A percentile compares a stretch with the other conserved stretches of the same genome.
These are phyloP conservation scores for Phlyctochytrium arcticum DNA, from an alignment of 192 early-diverging fungal species.

Conservation along the genomic window DNA sequence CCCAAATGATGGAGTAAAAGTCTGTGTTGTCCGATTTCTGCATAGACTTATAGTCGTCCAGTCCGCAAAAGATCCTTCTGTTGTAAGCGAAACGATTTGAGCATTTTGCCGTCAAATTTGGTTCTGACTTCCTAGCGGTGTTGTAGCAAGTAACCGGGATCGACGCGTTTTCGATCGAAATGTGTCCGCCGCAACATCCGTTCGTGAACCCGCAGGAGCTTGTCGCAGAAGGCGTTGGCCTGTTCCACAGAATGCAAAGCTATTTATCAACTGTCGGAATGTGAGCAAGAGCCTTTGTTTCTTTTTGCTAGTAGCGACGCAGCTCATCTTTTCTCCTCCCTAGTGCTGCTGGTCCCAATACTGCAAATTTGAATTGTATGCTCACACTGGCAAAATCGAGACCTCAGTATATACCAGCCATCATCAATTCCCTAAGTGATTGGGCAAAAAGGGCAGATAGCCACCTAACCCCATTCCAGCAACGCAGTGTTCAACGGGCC, in stretches of 20 bases:
- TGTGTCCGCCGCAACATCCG: conserved; percentile 30
- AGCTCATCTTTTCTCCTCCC: neutral
- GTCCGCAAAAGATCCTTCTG: conserved; percentile 1
- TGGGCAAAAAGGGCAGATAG: conserved; percentile 7
- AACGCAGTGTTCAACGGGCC: conserved; percentile 32
- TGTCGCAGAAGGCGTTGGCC: conserved; percentile 22
- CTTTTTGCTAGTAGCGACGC: neutral
- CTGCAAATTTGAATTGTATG: conserved; percentile 37
- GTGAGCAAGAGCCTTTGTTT: conserved; percentile 19
- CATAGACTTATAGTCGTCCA: conserved; percentile 14
- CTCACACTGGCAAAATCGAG: conserved; percentile 25
- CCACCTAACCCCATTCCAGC: conserved; percentile 15
- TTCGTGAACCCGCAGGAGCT: conserved; percentile 28
- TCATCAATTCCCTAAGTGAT: conserved; percentile 24
- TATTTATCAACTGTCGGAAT: conserved; percentile 7
- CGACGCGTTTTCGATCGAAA: conserved; percentile 32
- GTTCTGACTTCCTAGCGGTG: neutral
- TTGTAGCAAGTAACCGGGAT: neutral
- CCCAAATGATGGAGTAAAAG: conserved; percentile 22
- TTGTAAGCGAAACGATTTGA: conserved; percentile 3
- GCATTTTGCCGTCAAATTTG: too few species aligned
- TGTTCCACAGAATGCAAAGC: conserved; percentile 17
- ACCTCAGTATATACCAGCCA: conserved; percentile 17
- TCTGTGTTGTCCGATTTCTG: conserved; percentile 12
- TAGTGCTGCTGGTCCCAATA: conserved; percentile 30